These are phyloP conservation scores for Coniella vitis DNA, from an alignment of 2,329 filamentous ascomycete genomes.

Conservation along the genomic window DNA sequence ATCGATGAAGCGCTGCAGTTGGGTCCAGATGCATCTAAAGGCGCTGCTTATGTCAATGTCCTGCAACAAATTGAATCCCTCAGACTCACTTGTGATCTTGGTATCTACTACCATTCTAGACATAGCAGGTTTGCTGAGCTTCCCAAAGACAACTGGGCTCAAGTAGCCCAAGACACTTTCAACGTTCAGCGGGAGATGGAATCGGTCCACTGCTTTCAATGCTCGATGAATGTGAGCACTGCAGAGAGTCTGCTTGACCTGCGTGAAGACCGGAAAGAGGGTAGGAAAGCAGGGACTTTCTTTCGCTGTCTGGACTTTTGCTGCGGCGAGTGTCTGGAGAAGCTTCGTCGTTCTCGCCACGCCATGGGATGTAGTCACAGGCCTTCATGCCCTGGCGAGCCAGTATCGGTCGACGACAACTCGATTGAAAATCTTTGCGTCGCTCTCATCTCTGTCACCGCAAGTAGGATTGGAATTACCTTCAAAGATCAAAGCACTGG, in stretches of 20 bases:
- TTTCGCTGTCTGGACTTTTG: constrained; percentile 27
- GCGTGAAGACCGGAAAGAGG: too few relatives aligned
- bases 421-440: constrained; percentile 21
- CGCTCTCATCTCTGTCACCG: background rate
- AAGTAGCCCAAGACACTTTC: constrained; percentile 28
- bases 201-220: constrained; percentile 23
- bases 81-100: constrained; percentile 40
- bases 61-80: constrained; percentile 39
- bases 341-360: background rate
- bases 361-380: constrained; percentile 21
- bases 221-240: constrained; percentile 21
- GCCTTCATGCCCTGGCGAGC: constrained; percentile 19
- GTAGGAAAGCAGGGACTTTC: constrained; percentile 17
- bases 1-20: constrained; percentile 29
- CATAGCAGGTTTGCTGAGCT: constrained; percentile 16
- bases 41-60: constrained; percentile 31
- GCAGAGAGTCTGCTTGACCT: constrained; percentile 21
- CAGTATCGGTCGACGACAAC: constrained; percentile 20
- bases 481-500: constrained; percentile 29
- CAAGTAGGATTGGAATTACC: constrained; percentile 13
- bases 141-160: constrained; percentile 17
- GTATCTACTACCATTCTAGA: constrained; percentile 31
- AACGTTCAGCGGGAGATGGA: constrained; percentile 26
- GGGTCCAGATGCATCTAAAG: constrained; percentile 7
- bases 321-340: constrained; percentile 25